Base-by-base conservation (phyloP, 2,329 filamentous ascomycete species). In the Trichoderma citrinoviride region DNA sequence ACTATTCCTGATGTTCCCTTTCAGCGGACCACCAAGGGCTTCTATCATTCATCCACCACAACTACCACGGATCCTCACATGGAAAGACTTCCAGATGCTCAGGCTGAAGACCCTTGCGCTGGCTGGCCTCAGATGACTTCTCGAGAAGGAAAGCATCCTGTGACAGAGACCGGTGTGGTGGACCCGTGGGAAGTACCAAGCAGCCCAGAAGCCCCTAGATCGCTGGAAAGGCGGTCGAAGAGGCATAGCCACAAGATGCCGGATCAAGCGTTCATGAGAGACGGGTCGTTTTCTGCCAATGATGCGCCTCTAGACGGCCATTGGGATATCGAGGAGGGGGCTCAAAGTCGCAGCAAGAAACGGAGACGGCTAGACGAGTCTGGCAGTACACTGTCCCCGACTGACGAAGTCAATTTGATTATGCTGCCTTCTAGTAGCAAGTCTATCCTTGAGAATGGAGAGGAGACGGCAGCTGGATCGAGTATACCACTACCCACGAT, bases 121-220 rank as follows among this genome's bases (percentile, higher is more conserved):
- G 73, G 73, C 54, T 71, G 73, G 54, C 77, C 75, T 4, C 76
- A 78, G 44, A 68, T 75, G 17, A 73, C 73, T 12, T 77, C 75
- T 14, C 76, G 66, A 5, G 17, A 17, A 41, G 23, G 10, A 44
- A 44, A 15, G 23, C 37, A n/a, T 12, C 23, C 52, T n/a, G 41
- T 21, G 37, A 29, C 15, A 12, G 27, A 49, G 37, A 25, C 27
- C 29, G 25, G 52, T 21, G 25, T 25, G 40, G 44, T 40, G 56
- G 79, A 81, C 58, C 70, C 72, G 7, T 83, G 80, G 77, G 80
- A 81, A 43, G 75, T 83, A 3, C 80, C 80, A 0, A 79, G 77
- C 67, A 82, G 80, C 50, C 76, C 79, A 6, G 76, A 75, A 27
- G 67, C 23, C 12, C 27, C 44, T 14, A 50, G 47, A 14, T 5